Evolutionary conservation across 345 rosid genomes (phyloP).

Genomic region (Garcia nutans): DNA sequence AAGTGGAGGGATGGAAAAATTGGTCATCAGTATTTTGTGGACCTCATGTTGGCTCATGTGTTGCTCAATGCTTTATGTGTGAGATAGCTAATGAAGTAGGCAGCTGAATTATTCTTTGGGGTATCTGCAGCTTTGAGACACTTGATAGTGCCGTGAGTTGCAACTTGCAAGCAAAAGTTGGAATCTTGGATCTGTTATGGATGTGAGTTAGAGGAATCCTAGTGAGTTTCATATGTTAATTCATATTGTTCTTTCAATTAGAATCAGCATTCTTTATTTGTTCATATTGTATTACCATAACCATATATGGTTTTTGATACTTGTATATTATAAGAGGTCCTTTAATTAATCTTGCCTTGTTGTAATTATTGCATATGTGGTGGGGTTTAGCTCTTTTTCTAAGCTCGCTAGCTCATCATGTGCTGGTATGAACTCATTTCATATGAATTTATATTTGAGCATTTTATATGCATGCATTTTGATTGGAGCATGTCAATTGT

Average conservation of each 20-base stretch:
- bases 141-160: conserved; percentile 13
- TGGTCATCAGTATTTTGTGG: conserved; percentile 98
- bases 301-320: background rate
- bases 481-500: background rate
- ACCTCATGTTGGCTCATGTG: conserved; percentile 87
- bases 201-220: conserved; percentile 7
- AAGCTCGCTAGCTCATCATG: background rate
- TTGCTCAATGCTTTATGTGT: conserved; percentile 70
- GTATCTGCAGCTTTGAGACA: background rate
- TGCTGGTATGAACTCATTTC: background rate
- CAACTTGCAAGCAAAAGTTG: conserved; percentile 1
- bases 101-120: background rate
- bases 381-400: background rate
- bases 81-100: conserved; percentile 23
- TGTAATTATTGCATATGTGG: conserved; percentile 5
- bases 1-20: conserved; percentile 89
- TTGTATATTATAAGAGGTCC: conserved; percentile 17
- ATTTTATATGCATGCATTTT: background rate
- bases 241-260: conserved; percentile 2
- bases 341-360: conserved; percentile 8
- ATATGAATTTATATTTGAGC: background rate
- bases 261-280: conserved; percentile 35
- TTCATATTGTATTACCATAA: conserved; percentile 13
- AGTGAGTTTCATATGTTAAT: conserved; percentile 5
- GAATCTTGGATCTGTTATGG: conserved; percentile 8